Percentiles rank a stretch among this genome's conserved stretches.
Evolutionary conservation across 345 rosid species (phyloP).

Genomic region (Eutrema yunnanense): DNA sequence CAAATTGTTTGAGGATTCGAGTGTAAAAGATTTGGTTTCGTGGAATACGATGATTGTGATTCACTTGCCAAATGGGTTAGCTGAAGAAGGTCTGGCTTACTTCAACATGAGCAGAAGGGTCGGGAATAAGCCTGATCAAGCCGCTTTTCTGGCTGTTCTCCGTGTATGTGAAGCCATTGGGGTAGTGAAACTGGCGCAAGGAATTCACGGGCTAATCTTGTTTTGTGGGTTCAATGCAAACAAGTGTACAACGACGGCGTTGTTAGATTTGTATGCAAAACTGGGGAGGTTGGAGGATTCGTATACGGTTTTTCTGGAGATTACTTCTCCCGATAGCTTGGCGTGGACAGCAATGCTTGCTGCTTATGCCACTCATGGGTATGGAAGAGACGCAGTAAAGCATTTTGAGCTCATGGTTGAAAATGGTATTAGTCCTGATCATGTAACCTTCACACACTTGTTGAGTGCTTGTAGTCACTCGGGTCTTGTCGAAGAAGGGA

Average conservation of each 20-base stretch:
- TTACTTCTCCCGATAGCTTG: slow-evolving; percentile 42
- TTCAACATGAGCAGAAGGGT: slow-evolving; percentile 43
- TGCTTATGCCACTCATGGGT: slow-evolving; percentile 58
- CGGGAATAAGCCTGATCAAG: slow-evolving; percentile 49
- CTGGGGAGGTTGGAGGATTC: slow-evolving; percentile 50
- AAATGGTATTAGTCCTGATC: slow-evolving; percentile 48
- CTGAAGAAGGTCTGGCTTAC: slow-evolving; percentile 35
- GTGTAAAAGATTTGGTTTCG: slow-evolving; percentile 43
- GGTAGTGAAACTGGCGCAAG: slow-evolving; percentile 38
- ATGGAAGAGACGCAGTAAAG: slow-evolving; percentile 50
- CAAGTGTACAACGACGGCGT: slow-evolving; percentile 37
- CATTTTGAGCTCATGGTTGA: slow-evolving; percentile 52
- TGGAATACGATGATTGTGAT: slow-evolving; percentile 59
- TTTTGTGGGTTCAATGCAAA: slow-evolving; percentile 30
- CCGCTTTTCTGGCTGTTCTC: slow-evolving; percentile 41
- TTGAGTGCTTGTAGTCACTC: slow-evolving; percentile 74
- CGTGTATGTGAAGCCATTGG: slow-evolving; percentile 54
- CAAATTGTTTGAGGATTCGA: slow-evolving; percentile 40
- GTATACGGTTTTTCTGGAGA: slow-evolving; percentile 37
- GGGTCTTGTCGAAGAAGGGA: slow-evolving; percentile 56
- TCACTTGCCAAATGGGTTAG: slow-evolving; percentile 33
- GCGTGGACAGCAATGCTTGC: slow-evolving; percentile 89
- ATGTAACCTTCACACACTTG: slow-evolving; percentile 72
- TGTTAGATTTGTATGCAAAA: slow-evolving; percentile 52
- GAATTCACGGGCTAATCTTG: slow-evolving; percentile 42